phyloP scores from a whole-genome alignment of 768 basidiomycete species.

The Calocera viscosa region DNA sequence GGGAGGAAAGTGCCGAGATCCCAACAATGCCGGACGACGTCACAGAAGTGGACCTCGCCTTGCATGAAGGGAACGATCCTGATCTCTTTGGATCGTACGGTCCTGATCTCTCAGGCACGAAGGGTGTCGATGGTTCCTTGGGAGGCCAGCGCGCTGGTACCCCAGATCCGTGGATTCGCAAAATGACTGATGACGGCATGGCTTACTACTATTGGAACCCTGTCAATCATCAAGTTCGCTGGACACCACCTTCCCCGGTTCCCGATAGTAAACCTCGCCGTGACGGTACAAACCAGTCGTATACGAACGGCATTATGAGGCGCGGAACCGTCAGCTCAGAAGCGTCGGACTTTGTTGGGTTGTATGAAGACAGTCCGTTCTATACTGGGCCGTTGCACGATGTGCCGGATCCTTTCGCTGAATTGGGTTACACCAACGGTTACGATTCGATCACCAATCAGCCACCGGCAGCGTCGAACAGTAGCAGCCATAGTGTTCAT shows the following conservation, averaged over 20 bases:
- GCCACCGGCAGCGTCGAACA: not conserved
- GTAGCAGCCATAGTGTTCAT: not conserved
- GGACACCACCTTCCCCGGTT: constrained; percentile 41
- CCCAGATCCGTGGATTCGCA: constrained; percentile 73
- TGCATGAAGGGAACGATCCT: not conserved
- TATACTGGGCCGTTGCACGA: not conserved
- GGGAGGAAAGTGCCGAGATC: constrained; percentile 23
- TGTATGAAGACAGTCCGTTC: not conserved
- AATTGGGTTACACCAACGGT: not conserved
- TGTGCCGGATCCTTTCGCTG: not conserved
- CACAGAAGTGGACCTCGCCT: constrained; percentile 7
- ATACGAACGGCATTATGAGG: not conserved
- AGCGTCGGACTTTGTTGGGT: not conserved
- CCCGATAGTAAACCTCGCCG: constrained; percentile 1
- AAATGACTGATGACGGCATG: constrained; percentile 68
- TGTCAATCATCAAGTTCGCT: constrained; percentile 50
- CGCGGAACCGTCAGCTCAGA: not conserved
- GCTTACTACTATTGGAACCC: constrained; percentile 72
- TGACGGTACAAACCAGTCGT: constrained; percentile 7
- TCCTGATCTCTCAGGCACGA: not conserved
- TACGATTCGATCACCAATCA: not conserved
- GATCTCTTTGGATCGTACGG: not conserved
- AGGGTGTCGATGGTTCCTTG: not conserved
- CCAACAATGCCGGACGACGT: constrained; percentile 15
- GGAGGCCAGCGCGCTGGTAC: not conserved